Evolutionary conservation across 176 grass and related monocot genomes (phyloP), one percentile per base, ranked within the genome.

Genomic region (Olyra latifolia): DNA sequence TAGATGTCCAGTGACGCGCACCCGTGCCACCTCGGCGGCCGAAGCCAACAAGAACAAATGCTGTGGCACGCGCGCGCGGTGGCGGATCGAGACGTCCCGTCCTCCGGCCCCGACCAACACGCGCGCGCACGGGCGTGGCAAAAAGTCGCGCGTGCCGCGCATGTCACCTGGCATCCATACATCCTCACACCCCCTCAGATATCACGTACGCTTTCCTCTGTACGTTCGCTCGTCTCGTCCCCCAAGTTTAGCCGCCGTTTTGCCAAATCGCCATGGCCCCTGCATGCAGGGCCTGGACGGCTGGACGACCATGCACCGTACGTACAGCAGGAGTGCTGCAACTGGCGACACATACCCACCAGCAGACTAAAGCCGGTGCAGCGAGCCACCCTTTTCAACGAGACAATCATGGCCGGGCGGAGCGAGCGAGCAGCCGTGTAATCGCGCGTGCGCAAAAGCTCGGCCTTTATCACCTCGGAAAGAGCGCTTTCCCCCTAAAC

Each of bases 381-480:
- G 32, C 32, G 32, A 2, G 32, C 4, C 20, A 12, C 15, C 43
- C 16, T 45, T 49, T 50, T 85, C 87, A 85, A 80, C 76, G 76
- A 63, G 70, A 6, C 32, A 9, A 89, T 89, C 68, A 88, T 83
- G 67, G 1, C 42, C 62, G 27, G 19, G 22, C 50, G 40, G 14
- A n/a, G 4, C 0, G 16, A 46, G 27, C 39, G 28, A 66, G 72
- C 39, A 30, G 59, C 49, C 45, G 44, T 7, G 61, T 19, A 40
- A 41, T 29, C 66, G 80, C 86, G 87, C 82, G 82, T 85, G 87
- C 76, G 63, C 70, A 54, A 89, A 89, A 83, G 82, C 70, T 1
- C 0, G 1, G 1, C 12, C 75, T 84, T 88, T 88, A 74, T 27
- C 16, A 15, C 62, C 76, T 40, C 43, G 19, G 1, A 89, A 84